Percentiles rank a stretch among this genome's conserved stretches.
Conservation (phyloP, 2,329 filamentous ascomycete genomes). For the Penicillium rolfsii region DNA sequence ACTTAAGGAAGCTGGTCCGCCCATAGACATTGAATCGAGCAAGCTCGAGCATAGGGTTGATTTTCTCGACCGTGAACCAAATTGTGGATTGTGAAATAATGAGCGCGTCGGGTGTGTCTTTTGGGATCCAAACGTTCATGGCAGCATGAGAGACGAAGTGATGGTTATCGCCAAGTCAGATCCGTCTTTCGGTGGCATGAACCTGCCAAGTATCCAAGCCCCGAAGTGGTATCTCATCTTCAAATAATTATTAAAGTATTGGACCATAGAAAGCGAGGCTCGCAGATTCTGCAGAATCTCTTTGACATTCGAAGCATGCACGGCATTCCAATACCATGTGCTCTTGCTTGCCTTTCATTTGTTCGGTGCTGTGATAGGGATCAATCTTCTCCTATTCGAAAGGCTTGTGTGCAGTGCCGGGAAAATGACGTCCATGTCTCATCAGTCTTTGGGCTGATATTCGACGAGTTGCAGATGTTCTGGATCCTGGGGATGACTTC, state of each 20-base stretch:
- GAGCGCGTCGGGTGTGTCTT: slow-evolving; percentile 31
- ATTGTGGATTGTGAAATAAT: slow-evolving; percentile 47
- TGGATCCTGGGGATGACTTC: neutral
- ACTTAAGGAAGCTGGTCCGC: slow-evolving; percentile 17
- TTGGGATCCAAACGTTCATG: slow-evolving; percentile 38
- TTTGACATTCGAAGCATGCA: neutral
- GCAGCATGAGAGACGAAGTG: slow-evolving; percentile 18
- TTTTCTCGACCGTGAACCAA: slow-evolving; percentile 44
- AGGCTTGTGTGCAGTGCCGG: neutral
- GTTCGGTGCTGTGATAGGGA: neutral
- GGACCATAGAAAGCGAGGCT: slow-evolving; percentile 6
- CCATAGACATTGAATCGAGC: slow-evolving; percentile 47
- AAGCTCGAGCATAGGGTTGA: slow-evolving; percentile 49
- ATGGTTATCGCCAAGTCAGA: slow-evolving; percentile 17
- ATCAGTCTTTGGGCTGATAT: neutral
- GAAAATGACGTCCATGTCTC: neutral
- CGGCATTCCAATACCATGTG: neutral
- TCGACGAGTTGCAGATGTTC: neutral
- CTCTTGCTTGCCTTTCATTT: neutral
- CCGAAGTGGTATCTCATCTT: slow-evolving; percentile 49
- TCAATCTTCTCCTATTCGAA: neutral
- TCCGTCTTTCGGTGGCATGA: slow-evolving; percentile 34
- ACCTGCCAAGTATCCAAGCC: slow-evolving; percentile 44
- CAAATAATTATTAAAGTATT: slow-evolving; percentile 4
- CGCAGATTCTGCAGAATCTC: slow-evolving; percentile 5